phyloP scores from a whole-genome alignment of 257 asterid species.

The Pogostemon cablin region DNA sequence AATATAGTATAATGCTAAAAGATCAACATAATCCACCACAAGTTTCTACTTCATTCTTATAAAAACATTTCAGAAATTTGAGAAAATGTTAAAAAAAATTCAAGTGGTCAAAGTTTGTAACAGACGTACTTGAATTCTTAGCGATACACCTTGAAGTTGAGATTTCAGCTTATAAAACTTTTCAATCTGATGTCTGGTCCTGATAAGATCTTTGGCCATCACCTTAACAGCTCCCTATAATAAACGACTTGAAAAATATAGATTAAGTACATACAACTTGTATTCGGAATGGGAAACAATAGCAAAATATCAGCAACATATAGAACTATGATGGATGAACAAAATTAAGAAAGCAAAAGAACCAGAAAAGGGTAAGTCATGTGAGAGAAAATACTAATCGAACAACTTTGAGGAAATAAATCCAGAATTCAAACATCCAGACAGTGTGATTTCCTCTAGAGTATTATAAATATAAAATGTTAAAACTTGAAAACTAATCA shows the following conservation, averaged over 20 bases:
- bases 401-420: too few relatives aligned
- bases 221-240: slow-evolving; percentile 98
- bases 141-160: slow-evolving; percentile 98
- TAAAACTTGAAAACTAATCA: too few relatives aligned
- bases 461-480: too few relatives aligned
- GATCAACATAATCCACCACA: background rate
- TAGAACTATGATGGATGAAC: too few relatives aligned
- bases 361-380: too few relatives aligned
- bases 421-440: too few relatives aligned
- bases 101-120: slow-evolving; percentile 9
- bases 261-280: slow-evolving; percentile 9
- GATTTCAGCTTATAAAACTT: slow-evolving; percentile 96
- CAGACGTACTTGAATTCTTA: slow-evolving; percentile 79
- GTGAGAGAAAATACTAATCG: too few relatives aligned
- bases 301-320: slow-evolving; percentile 19
- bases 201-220: slow-evolving; percentile 98
- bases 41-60: slow-evolving; percentile 18
- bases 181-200: slow-evolving; percentile 94
- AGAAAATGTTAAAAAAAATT: background rate
- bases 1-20: background rate
- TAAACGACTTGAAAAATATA: slow-evolving; percentile 28
- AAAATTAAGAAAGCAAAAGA: too few relatives aligned
- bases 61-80: background rate
- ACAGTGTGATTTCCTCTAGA: too few relatives aligned
- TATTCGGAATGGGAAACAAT: slow-evolving; percentile 5